Percentiles rank a stretch among this genome's conserved stretches.
Conservation (phyloP, 2,329 filamentous ascomycete genomes). For the Microcera coccophila region DNA sequence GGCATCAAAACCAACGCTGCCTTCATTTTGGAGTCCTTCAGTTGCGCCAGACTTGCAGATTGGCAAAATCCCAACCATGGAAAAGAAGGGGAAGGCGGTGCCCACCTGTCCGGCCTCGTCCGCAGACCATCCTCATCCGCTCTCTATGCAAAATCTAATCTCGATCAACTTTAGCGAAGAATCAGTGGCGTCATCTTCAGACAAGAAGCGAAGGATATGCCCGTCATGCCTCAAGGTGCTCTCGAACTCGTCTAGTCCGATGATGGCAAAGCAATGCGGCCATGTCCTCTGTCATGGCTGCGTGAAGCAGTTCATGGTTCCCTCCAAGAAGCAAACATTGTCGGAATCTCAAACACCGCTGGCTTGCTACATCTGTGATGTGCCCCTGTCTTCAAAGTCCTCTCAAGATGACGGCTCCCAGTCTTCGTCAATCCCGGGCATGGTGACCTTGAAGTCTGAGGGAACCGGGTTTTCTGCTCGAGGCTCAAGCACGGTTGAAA, state of each 20-base stretch:
- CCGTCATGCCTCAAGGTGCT: constrained; percentile 82
- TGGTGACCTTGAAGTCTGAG: constrained; percentile 78
- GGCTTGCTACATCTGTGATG: constrained; percentile 81
- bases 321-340: constrained; percentile 40
- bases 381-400: constrained; percentile 58
- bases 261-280: constrained; percentile 82
- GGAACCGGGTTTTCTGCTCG: constrained; percentile 89
- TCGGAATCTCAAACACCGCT: constrained; percentile 45
- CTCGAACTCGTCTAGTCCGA: constrained; percentile 76
- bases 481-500: constrained; percentile 79
- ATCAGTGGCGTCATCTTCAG: constrained; percentile 44
- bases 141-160: constrained; percentile 75
- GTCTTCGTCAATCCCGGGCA: constrained; percentile 61
- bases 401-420: constrained; percentile 42
- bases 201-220: constrained; percentile 56
- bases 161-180: constrained; percentile 74
- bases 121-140: constrained; percentile 62
- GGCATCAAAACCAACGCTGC: constrained; percentile 63
- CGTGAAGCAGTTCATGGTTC: constrained; percentile 75
- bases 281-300: constrained; percentile 88
- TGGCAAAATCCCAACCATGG: constrained; percentile 50
- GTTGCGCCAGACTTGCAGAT: constrained; percentile 59
- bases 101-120: constrained; percentile 76
- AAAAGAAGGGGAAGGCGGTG: constrained; percentile 60
- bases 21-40: constrained; percentile 90